Evolutionary conservation across 495 filamentous ascomycete species (phyloP).

Genomic region (Recurvomyces mirabilis): DNA sequence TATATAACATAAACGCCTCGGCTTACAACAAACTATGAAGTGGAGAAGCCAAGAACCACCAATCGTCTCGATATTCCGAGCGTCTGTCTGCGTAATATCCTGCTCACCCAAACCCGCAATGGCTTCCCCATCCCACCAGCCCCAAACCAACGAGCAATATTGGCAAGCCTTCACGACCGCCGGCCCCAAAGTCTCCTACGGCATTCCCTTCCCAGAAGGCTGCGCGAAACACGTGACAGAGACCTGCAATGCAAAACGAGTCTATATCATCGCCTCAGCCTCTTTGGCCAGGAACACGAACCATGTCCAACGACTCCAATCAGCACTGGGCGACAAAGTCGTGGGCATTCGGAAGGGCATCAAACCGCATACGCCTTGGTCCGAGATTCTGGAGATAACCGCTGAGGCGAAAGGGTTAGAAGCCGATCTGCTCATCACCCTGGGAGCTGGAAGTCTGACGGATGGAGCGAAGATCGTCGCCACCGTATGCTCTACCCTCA

Average conservation of each 20-base stretch:
- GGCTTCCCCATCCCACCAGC: too few species aligned
- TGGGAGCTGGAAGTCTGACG: constrained; percentile 51
- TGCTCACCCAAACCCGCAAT: too few species aligned
- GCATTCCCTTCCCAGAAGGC: constrained; percentile 27
- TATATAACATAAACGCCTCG: too few species aligned
- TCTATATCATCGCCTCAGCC: constrained; percentile 52
- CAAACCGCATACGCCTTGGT: constrained; percentile 48
- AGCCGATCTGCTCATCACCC: constrained; percentile 48
- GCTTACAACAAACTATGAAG: too few species aligned
- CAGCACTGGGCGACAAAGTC: constrained; percentile 38
- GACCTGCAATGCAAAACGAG: constrained; percentile 41
- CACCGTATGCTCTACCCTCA: constrained; percentile 39
- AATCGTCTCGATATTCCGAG: too few species aligned
- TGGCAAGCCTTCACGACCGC: too few species aligned
- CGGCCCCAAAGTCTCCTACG: too few species aligned
- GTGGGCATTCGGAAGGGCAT: constrained; percentile 47
- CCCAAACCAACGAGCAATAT: too few species aligned
- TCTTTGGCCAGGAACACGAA: constrained; percentile 46
- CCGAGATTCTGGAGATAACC: constrained; percentile 46
- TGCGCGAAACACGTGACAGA: constrained; percentile 32
- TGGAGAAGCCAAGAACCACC: too few species aligned
- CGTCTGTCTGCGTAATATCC: too few species aligned
- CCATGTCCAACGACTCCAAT: constrained; percentile 35
- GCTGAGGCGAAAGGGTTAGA: constrained; percentile 36
- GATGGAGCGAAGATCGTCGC: constrained; percentile 51